A percentile compares a stretch with the other conserved stretches of the same genome.
Evolutionary conservation across 108 stramenopile genomes (phyloP).

Genomic region (Conticribra weissflogii): DNA sequence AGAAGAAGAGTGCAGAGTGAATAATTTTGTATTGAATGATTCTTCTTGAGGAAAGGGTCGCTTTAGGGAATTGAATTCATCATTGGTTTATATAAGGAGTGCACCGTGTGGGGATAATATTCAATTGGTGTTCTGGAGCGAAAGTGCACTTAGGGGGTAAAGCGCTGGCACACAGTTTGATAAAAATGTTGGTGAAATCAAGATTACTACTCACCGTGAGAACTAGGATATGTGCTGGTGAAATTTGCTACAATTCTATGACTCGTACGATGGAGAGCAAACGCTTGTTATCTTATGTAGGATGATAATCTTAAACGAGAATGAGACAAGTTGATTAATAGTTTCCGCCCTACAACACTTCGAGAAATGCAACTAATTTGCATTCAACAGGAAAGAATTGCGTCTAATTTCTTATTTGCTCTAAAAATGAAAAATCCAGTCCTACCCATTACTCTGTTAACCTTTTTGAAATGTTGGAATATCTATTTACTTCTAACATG

Average conservation of each 20-base stretch:
- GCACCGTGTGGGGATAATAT: neutral
- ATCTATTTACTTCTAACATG: too few species aligned
- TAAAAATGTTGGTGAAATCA: neutral
- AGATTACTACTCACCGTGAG: neutral
- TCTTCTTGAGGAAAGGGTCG: neutral
- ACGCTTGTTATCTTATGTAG: neutral
- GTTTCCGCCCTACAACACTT: too few species aligned
- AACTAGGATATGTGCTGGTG: neutral
- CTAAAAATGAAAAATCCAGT: too few species aligned
- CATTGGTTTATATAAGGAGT: neutral
- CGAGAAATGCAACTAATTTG: too few species aligned
- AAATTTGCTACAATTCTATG: neutral
- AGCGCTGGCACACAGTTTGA: neutral
- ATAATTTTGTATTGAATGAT: neutral
- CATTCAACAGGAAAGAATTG: too few species aligned
- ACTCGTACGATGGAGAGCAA: neutral
- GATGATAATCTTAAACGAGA: too few species aligned
- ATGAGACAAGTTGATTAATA: too few species aligned
- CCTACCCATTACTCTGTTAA: too few species aligned
- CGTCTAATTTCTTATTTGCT: too few species aligned
- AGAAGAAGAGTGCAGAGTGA: constrained; percentile 62
- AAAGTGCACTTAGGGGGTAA: neutral
- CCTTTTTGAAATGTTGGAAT: too few species aligned
- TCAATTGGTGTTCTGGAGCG: too few species aligned
- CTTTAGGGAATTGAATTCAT: neutral